Conservation (phyloP, 306 rosid species). For the Acacia melanoxylon region DNA sequence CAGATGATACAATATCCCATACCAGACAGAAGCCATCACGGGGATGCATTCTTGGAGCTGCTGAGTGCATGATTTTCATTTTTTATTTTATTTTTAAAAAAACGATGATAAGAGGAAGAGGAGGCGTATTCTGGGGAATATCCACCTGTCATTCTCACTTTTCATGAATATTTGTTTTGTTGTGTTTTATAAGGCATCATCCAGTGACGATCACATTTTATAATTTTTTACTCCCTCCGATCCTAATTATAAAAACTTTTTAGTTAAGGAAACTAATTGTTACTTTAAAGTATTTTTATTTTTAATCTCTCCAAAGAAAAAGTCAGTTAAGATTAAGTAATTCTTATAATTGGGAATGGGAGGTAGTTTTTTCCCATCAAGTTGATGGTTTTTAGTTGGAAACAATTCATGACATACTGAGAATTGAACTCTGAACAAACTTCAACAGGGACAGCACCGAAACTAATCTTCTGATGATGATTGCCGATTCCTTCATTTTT, state of each 20-base stretch:
- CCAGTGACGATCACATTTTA: background rate
- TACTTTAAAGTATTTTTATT: no score
- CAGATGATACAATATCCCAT: background rate
- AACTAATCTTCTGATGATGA: background rate
- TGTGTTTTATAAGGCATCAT: background rate
- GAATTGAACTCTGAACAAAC: background rate
- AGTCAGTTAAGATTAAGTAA: no score
- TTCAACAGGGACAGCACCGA: background rate
- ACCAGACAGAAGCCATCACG: background rate
- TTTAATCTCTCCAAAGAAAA: no score
- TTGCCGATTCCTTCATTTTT: background rate
- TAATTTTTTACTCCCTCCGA: no score
- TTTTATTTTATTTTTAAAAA: background rate
- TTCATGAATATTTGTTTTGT: background rate
- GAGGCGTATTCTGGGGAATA: conserved; percentile 32
- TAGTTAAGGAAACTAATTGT: no score
- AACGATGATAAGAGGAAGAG: background rate
- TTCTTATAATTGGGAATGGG: no score
- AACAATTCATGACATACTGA: no score
- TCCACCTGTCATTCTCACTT: background rate
- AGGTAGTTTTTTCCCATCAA: background rate
- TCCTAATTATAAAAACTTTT: no score
- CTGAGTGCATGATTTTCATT: background rate
- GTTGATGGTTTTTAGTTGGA: background rate
- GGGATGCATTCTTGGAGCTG: background rate